Evolutionary conservation across 2,329 filamentous ascomycete genomes (phyloP).

Genomic region (Cercospora beticola): DNA sequence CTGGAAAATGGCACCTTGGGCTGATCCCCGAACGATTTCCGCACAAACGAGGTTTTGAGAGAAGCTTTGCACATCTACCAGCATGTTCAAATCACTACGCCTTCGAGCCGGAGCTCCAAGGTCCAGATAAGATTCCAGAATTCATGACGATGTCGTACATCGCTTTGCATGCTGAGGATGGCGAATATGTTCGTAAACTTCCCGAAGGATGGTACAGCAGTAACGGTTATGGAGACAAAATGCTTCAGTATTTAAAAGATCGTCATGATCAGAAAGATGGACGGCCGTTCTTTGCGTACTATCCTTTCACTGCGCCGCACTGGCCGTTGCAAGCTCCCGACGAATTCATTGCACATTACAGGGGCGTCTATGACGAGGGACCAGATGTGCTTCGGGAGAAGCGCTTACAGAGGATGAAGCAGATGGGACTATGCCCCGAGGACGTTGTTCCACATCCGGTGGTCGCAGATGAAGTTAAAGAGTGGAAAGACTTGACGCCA

Average conservation of each 20-base stretch:
- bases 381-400: slow-evolving; percentile 56
- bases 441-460: slow-evolving; percentile 55
- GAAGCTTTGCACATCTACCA: slow-evolving; percentile 60
- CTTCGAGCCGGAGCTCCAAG: slow-evolving; percentile 50
- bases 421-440: slow-evolving; percentile 55
- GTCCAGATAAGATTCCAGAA: slow-evolving; percentile 39
- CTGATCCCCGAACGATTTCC: slow-evolving; percentile 59
- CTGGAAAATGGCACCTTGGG: slow-evolving; percentile 65
- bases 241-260: slow-evolving; percentile 41
- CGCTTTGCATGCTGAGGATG: slow-evolving; percentile 42
- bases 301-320: slow-evolving; percentile 63
- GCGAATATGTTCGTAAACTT: slow-evolving; percentile 42
- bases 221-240: slow-evolving; percentile 43
- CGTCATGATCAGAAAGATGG: slow-evolving; percentile 39
- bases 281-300: slow-evolving; percentile 59
- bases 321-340: slow-evolving; percentile 62
- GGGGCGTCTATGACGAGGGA: slow-evolving; percentile 60
- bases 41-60: slow-evolving; percentile 58
- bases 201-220: slow-evolving; percentile 43
- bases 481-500: slow-evolving; percentile 50
- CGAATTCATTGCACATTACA: slow-evolving; percentile 58
- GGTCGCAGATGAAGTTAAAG: slow-evolving; percentile 50
- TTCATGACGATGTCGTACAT: slow-evolving; percentile 48
- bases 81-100: slow-evolving; percentile 60
- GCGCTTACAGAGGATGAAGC: slow-evolving; percentile 56